These are phyloP conservation scores for Porcisia hertigi DNA, from an alignment of 208 protist species.

Conservation along the genomic window DNA sequence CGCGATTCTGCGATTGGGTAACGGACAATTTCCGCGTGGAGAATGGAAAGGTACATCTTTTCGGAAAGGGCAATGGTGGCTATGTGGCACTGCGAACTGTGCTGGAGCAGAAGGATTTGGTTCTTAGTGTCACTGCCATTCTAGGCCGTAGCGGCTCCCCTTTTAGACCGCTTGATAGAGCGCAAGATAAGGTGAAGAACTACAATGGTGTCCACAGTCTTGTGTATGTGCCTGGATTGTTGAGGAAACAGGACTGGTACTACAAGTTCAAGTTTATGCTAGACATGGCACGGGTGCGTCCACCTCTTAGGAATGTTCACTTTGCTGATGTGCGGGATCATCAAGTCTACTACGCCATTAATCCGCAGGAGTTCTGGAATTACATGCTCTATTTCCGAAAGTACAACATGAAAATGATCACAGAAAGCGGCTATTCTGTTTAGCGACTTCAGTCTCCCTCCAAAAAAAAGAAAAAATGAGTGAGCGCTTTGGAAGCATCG, in stretches of 20 bases:
- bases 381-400: constrained; percentile 87
- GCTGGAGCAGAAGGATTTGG: constrained; percentile 75
- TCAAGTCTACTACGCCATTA: constrained; percentile 90
- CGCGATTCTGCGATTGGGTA: constrained; percentile 88
- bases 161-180: constrained; percentile 69
- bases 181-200: constrained; percentile 80
- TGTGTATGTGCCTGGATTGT: constrained; percentile 79
- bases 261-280: constrained; percentile 93
- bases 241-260: constrained; percentile 85
- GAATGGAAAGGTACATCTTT: constrained; percentile 77
- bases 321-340: constrained; percentile 89
- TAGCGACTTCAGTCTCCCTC: not conserved
- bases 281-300: constrained; percentile 75
- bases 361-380: constrained; percentile 90
- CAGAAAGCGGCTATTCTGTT: constrained; percentile 38
- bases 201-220: constrained; percentile 82
- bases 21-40: constrained; percentile 74
- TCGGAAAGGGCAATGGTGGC: constrained; percentile 84
- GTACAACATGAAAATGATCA: constrained; percentile 85
- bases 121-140: constrained; percentile 76
- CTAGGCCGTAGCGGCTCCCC: constrained; percentile 73
- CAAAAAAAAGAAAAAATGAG: not conserved
- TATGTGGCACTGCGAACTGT: constrained; percentile 80
- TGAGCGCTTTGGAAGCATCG: not conserved
- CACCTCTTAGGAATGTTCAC: constrained; percentile 77